Base-by-base conservation (phyloP, 331 rosid species). In the Malus hybrid region DNA sequence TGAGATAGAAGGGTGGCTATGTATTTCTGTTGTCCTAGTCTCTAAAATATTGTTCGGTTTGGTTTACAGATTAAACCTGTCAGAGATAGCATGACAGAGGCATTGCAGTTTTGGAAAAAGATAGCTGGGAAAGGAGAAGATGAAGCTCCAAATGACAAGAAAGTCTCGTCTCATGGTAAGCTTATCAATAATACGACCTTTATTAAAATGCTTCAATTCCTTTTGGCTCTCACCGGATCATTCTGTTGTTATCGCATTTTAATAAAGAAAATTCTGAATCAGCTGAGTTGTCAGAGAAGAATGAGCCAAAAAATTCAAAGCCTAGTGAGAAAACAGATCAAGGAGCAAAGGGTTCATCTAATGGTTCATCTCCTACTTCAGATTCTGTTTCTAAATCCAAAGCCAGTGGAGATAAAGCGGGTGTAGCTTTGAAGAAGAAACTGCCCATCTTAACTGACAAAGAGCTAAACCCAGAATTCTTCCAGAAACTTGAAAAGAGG, bases 21-120 rank as follows among this genome's bases (percentile, higher is more conserved):
- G 22, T 9, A 12, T 44, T 15, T 55, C 53, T 14, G 32, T 28
- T 55, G 32, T 10, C 14, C n/a, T 24, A 29, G 50, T 16, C 5
- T 28, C 39, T 36, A 10, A 72, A 32, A 32, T 39, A 10, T 6
- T 32, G 58, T 72, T 57, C 75, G 36, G 18, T 64, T 84, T 36
- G 19, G 82, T 83, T 77, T 68, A 44, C 92, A 95, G 99, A 95
- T 95, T 78, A 95, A 87, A 79, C 97, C 97, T 20, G 99, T 87
- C 76, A 87, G 99, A 80, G 97, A 95, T 62, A 89, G 99, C 79
- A 90, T 95, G 82, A 82, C 89, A 53, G 97, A 95, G 78, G 96
- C 99, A 56, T 80, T 95, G 84, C 97, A 95, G 70, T 72, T 90
- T 64, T 95, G 99, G 97, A 90, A 89, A 82, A 87, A 82, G 69